Base-by-base conservation (phyloP, 495 filamentous ascomycete genomes). In the Lasiosphaeria hispida region DNA sequence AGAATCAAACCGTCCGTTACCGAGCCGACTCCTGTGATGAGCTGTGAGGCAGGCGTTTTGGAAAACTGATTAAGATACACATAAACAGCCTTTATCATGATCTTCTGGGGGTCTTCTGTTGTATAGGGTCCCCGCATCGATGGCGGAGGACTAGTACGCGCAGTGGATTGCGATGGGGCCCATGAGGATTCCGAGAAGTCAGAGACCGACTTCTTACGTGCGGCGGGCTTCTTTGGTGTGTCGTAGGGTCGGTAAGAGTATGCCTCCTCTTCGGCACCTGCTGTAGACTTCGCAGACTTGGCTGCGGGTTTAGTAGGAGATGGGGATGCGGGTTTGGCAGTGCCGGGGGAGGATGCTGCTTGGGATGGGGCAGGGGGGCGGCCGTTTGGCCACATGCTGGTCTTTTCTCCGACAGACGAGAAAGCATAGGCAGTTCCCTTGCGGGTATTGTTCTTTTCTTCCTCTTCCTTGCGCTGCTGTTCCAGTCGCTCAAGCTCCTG, bases 91-190 rank as follows among this genome's bases (percentile, higher is more conserved):
- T 85, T 87, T 68, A 98, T 89, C 43, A 95, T 85, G 61, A 97
- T 94, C 79, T 97, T 98, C 68, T 94, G 84, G 3, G 92, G 91
- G 70, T 97, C 93, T 63, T 87, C 87, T 40, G 90, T 96, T 14
- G 80, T 80, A 69, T 97, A 98, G 2, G 76, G 72, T 1, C 84
- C 83, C 30, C 89, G 86, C 55, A 84, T 80, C 9, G 87, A 89
- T 0, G 89, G 89, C 2, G 92, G 91, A 34, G 92, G 91, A 3
- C 87, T 91, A 3, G 92, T 95, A 34, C 87, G 85, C n/a, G 88
- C 81, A 0, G 92, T 96, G 9, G 88, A 88, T 47, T 87, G 82
- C 3, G 88, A 93, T 0, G 89, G 81, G 1, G 90, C 85, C 68
- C 91, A 96, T 10, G 89, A 93, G 19, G 89, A 90, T 66, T 92